Percentiles rank a stretch among this genome's conserved stretches.
Conservation (phyloP, 2,329 filamentous ascomycete genomes). For the Venturia nashicola region DNA sequence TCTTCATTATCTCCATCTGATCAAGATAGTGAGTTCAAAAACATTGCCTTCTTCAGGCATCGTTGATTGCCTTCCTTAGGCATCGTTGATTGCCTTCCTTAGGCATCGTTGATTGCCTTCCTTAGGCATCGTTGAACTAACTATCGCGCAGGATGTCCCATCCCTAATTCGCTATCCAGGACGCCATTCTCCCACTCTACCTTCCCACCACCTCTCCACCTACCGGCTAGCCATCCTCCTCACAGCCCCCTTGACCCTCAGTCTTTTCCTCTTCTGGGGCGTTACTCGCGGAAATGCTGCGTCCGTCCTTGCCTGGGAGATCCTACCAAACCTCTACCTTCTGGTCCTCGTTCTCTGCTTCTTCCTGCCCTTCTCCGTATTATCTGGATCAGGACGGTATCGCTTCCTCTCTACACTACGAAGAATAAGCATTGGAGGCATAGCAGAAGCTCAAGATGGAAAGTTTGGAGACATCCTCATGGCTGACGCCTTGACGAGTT, state of each 20-base stretch:
- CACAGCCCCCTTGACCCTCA: constrained; percentile 56
- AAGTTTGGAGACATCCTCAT: constrained; percentile 92
- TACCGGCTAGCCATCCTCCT: constrained; percentile 77
- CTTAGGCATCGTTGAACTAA: constrained; percentile 13
- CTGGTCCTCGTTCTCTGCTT: constrained; percentile 59
- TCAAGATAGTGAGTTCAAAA: constrained; percentile 56
- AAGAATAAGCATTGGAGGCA: constrained; percentile 70
- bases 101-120: constrained; percentile 5
- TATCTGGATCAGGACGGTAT: constrained; percentile 58
- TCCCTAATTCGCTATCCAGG: constrained; percentile 75
- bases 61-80: constrained; percentile 7
- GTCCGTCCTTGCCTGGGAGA: constrained; percentile 66
- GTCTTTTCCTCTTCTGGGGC: constrained; percentile 71
- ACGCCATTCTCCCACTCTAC: constrained; percentile 56
- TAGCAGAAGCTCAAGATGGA: constrained; percentile 76
- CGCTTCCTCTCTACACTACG: constrained; percentile 65
- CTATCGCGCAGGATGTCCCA: constrained; percentile 54
- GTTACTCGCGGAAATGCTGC: constrained; percentile 58
- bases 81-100: constrained; percentile 8
- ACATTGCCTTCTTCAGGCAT: not conserved
- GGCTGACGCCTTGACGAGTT: constrained; percentile 88
- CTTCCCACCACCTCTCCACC: constrained; percentile 66
- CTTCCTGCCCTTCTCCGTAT: constrained; percentile 55
- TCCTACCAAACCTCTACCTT: constrained; percentile 77
- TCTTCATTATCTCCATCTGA: constrained; percentile 68